Conservation (phyloP, 192 early-diverging fungal species). For the Oehlia diaphana region DNA sequence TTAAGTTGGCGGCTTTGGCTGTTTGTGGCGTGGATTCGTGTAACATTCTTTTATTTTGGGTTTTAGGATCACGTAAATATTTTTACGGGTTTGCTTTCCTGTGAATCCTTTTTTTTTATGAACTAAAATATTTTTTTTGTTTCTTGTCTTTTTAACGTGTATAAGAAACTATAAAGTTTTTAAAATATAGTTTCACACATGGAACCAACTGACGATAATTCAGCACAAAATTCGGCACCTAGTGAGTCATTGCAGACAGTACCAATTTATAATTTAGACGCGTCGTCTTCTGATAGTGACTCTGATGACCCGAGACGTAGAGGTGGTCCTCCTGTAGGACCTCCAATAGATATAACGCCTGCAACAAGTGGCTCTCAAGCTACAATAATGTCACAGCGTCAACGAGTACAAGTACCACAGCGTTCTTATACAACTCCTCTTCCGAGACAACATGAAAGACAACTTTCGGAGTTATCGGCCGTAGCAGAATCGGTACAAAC, state of each 20-base stretch:
- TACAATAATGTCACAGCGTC: not conserved
- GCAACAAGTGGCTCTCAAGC: not conserved
- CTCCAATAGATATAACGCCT: not conserved
- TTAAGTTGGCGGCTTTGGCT: too few relatives aligned
- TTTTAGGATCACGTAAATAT: too few relatives aligned
- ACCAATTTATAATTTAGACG: constrained; percentile 30
- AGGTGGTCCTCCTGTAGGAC: not conserved
- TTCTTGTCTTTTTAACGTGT: not conserved
- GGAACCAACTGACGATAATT: not conserved
- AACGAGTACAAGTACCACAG: constrained; percentile 1
- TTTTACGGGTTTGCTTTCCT: too few relatives aligned
- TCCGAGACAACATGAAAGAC: not conserved
- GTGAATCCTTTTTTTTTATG: not conserved
- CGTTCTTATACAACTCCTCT: constrained; percentile 16
- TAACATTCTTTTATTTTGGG: too few relatives aligned
- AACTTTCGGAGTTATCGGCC: constrained; percentile 20
- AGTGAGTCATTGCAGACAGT: constrained; percentile 28
- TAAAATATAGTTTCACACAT: not conserved
- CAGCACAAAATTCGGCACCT: not conserved
- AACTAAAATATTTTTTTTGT: not conserved
- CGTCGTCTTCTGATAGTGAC: constrained; percentile 33
- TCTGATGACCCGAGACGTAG: not conserved
- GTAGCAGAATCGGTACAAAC: constrained; percentile 28
- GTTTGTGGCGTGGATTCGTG: too few relatives aligned
- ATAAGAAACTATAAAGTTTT: not conserved